A percentile compares a stretch with the other conserved stretches of the same genome.
Evolutionary conservation across 2,329 filamentous ascomycete genomes (phyloP).

Genomic region (Cercospora canescens): DNA sequence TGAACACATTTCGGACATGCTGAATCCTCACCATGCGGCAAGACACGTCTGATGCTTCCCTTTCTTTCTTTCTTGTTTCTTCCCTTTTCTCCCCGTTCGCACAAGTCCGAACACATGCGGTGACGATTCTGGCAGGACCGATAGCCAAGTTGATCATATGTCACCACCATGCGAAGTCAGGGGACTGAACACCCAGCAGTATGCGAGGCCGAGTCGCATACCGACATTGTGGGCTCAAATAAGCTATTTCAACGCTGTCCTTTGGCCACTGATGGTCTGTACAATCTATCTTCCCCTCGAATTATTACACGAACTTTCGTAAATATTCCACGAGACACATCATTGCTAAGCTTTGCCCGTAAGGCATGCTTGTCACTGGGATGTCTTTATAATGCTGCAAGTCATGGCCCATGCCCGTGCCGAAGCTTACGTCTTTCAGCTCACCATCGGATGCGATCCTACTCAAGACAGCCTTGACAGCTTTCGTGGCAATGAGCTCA

Average conservation of each 20-base stretch:
- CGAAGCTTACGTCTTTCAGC: conserved; percentile 73
- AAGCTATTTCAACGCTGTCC: too few species aligned
- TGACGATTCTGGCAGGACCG: background rate
- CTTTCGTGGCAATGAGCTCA: conserved; percentile 62
- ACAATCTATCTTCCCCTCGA: background rate
- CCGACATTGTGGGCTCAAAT: too few species aligned
- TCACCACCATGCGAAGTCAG: too few species aligned
- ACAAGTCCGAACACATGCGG: too few species aligned
- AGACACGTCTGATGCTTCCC: background rate
- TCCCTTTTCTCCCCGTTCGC: too few species aligned
- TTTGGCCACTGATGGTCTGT: background rate
- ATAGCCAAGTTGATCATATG: background rate
- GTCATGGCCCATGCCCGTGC: conserved; percentile 72
- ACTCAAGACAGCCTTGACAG: conserved; percentile 65
- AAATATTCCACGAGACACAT: conserved; percentile 77
- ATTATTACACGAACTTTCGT: conserved; percentile 55
- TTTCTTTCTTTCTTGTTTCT: too few species aligned
- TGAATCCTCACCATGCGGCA: background rate
- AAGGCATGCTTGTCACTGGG: conserved; percentile 76
- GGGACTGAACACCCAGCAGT: too few species aligned
- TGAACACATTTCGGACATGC: background rate
- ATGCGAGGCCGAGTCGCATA: too few species aligned
- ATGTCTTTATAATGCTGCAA: conserved; percentile 79
- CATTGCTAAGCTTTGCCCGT: conserved; percentile 82
- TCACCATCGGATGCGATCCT: conserved; percentile 69